These are phyloP conservation scores for Pouteria campechiana DNA, from an alignment of 179 eudicot genomes.

Conservation along the genomic window DNA sequence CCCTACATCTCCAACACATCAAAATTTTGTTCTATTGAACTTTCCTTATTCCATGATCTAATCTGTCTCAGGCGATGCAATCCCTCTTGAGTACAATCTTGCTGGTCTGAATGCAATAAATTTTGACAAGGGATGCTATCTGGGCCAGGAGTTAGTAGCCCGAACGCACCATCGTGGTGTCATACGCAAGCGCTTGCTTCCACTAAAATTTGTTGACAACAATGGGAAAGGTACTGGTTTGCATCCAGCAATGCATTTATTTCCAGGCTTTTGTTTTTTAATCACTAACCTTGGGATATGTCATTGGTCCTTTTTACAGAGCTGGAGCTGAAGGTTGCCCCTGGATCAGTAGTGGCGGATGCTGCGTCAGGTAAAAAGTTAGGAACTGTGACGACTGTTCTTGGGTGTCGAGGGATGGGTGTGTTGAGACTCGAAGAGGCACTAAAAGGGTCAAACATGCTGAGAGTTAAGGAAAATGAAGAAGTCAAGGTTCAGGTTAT, in stretches of 20 bases:
- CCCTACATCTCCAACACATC: neutral
- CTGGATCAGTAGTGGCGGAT: slow-evolving; percentile 45
- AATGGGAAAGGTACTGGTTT: slow-evolving; percentile 45
- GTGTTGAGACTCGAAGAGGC: slow-evolving; percentile 70
- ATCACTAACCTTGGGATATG: neutral
- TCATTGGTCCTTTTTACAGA: slow-evolving; percentile 22
- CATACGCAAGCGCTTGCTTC: slow-evolving; percentile 81
- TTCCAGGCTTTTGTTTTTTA: neutral
- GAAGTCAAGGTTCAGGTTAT: slow-evolving; percentile 54
- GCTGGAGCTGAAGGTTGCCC: slow-evolving; percentile 56
- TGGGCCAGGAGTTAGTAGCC: slow-evolving; percentile 95
- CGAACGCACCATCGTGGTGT: slow-evolving; percentile 94
- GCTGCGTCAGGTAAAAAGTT: slow-evolving; percentile 49
- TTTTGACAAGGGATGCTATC: slow-evolving; percentile 92
- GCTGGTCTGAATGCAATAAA: slow-evolving; percentile 83
- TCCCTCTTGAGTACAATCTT: slow-evolving; percentile 89
- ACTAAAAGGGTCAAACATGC: slow-evolving; percentile 30
- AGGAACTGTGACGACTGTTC: slow-evolving; percentile 67
- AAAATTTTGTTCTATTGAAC: neutral
- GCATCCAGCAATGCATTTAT: neutral
- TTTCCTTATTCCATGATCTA: neutral
- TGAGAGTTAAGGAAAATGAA: slow-evolving; percentile 52
- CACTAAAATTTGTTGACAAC: slow-evolving; percentile 58
- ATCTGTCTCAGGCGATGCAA: slow-evolving; percentile 63
- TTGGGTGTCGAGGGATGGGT: slow-evolving; percentile 82